Percentiles rank a stretch among this genome's conserved stretches.
Evolutionary conservation across 2,329 filamentous ascomycete species (phyloP).

Genomic region (Emmonsiellopsis sp.): DNA sequence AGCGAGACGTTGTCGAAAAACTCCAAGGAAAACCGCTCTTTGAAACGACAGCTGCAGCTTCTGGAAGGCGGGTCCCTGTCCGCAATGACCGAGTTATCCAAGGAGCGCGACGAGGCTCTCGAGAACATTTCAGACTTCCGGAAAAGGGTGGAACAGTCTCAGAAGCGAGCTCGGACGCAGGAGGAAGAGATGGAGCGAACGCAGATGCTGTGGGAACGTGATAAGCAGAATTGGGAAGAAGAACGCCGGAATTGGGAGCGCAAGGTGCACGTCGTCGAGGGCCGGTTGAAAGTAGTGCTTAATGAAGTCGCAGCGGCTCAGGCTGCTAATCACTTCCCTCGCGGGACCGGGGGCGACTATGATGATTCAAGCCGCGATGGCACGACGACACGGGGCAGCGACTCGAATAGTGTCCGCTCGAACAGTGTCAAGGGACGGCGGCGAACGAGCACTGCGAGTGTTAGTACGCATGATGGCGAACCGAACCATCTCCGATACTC

Average conservation of each 20-base stretch:
- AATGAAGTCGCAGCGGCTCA: constrained; percentile 59
- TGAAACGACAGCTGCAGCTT: constrained; percentile 77
- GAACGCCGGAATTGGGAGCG: constrained; percentile 75
- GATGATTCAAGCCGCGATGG: constrained; percentile 56
- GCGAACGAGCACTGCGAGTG: constrained; percentile 48
- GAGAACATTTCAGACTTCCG: constrained; percentile 62
- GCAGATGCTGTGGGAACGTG: constrained; percentile 71
- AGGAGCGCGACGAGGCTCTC: constrained; percentile 76
- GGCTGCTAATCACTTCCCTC: constrained; percentile 20
- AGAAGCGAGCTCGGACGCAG: constrained; percentile 67
- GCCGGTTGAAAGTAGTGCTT: constrained; percentile 69
- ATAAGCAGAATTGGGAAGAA: constrained; percentile 75
- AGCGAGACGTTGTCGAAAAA: constrained; percentile 52
- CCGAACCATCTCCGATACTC: constrained; percentile 60
- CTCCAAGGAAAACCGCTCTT: constrained; percentile 65
- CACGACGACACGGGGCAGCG: constrained; percentile 45
- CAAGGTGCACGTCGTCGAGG: constrained; percentile 83
- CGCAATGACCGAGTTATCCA: constrained; percentile 70
- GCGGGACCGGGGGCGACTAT: constrained; percentile 45
- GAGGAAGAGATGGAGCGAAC: constrained; percentile 75
- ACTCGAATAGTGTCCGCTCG: constrained; percentile 63
- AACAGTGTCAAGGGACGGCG: constrained; percentile 55
- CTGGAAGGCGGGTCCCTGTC: constrained; percentile 83
- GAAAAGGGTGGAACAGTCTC: constrained; percentile 64
- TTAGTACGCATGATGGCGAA: constrained; percentile 41